Percentiles rank a stretch among this genome's conserved stretches.
Conservation (phyloP, 2,329 filamentous ascomycete genomes). For the Claviceps sp. region DNA sequence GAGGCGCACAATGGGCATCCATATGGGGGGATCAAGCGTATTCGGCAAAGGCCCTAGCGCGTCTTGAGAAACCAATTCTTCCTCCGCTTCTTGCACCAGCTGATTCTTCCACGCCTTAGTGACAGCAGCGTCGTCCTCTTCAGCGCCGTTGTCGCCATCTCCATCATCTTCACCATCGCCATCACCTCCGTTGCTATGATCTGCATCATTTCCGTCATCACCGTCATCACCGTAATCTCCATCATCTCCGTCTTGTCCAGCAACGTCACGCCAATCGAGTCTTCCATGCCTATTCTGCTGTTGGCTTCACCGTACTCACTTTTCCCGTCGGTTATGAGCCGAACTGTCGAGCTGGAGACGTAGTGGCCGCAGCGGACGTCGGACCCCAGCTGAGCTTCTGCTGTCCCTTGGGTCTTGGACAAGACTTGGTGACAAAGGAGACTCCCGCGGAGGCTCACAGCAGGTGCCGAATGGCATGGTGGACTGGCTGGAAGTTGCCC, state of each 20-base stretch:
- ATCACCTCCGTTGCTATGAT: too few relatives aligned
- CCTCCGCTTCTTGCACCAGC: neutral
- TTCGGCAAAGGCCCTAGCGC: neutral
- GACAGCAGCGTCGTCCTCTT: neutral
- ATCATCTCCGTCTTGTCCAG: too few relatives aligned
- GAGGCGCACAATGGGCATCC: neutral
- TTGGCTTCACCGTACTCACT: constrained; percentile 2
- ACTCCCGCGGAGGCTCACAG: too few relatives aligned
- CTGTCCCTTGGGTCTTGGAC: too few relatives aligned
- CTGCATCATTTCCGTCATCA: too few relatives aligned
- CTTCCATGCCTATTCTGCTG: neutral
- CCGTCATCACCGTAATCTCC: too few relatives aligned
- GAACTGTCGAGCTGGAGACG: too few relatives aligned
- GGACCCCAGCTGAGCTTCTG: too few relatives aligned
- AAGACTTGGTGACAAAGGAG: too few relatives aligned
- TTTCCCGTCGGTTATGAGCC: neutral
- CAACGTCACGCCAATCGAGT: neutral
- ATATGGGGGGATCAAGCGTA: neutral
- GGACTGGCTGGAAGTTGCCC: too few relatives aligned
- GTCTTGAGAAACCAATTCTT: neutral
- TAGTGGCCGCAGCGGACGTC: too few relatives aligned
- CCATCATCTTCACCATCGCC: neutral
- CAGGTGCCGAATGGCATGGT: too few relatives aligned
- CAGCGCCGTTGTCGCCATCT: neutral
- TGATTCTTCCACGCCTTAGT: constrained; percentile 1